phyloP scores from a whole-genome alignment of 2,329 filamentous ascomycete species.

The Aspergillus fructus region DNA sequence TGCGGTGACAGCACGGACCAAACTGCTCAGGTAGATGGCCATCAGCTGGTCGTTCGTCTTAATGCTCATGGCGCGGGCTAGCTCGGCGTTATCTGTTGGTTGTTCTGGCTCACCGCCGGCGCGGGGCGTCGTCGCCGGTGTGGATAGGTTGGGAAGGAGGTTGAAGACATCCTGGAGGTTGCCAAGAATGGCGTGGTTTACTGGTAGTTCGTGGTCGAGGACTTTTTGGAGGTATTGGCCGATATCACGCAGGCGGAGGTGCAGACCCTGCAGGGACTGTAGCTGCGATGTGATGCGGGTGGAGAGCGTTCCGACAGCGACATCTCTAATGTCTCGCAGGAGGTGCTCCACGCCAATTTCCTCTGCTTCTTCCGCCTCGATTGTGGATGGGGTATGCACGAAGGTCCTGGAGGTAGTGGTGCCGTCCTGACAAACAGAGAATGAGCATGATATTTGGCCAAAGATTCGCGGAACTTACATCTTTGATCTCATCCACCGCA shows the following conservation, averaged over 20 bases:
- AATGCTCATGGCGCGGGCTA: constrained; percentile 95
- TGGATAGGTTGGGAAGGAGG: constrained; percentile 90
- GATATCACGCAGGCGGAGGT: constrained; percentile 92
- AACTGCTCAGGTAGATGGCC: constrained; percentile 93
- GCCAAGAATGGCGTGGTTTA: constrained; percentile 95
- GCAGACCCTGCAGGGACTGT: constrained; percentile 93
- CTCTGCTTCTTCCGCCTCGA: constrained; percentile 98
- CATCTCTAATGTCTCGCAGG: constrained; percentile 94
- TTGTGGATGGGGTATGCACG: constrained; percentile 96
- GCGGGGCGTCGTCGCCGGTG: constrained; percentile 64
- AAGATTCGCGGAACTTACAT: constrained; percentile 63
- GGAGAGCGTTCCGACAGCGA: constrained; percentile 93
- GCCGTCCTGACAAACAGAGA: constrained; percentile 66
- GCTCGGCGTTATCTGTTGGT: constrained; percentile 70
- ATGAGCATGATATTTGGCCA: neutral
- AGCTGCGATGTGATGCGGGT: constrained; percentile 97
- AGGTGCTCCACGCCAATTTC: constrained; percentile 98
- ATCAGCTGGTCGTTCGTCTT: constrained; percentile 99
- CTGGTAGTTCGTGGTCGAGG: constrained; percentile 83
- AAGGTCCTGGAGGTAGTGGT: constrained; percentile 97
- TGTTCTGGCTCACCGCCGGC: constrained; percentile 57
- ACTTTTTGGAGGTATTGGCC: constrained; percentile 95
- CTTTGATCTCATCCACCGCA: constrained; percentile 98
- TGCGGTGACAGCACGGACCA: constrained; percentile 96
- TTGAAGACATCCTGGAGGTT: constrained; percentile 99